Conservation (phyloP, 257 asterid species). For the Solanum boliviense region DNA sequence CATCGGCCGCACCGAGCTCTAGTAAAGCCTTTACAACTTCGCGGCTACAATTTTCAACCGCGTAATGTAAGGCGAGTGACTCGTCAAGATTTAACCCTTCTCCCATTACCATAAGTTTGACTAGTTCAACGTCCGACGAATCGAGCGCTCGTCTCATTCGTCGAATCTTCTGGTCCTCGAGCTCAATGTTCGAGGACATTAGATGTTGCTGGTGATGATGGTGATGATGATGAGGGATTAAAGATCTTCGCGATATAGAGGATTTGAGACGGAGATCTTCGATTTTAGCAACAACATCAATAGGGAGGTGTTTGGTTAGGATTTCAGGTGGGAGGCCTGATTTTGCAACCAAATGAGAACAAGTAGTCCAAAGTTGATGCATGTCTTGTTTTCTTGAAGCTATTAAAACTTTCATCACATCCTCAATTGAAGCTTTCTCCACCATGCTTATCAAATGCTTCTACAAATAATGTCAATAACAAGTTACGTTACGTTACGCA, state of each 20-base stretch:
- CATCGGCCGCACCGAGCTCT: conserved; percentile 93
- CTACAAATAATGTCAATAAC: conserved; percentile 21
- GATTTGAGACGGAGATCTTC: conserved; percentile 85
- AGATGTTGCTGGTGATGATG: conserved; percentile 38
- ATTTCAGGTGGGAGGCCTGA: conserved; percentile 87
- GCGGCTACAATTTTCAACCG: conserved; percentile 72
- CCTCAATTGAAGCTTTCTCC: conserved; percentile 86
- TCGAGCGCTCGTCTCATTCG: conserved; percentile 92
- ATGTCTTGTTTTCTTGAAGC: conserved; percentile 90
- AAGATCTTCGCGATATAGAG: conserved; percentile 47
- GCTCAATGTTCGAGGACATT: conserved; percentile 32
- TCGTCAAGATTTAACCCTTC: conserved; percentile 87
- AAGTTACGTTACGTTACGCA: not conserved
- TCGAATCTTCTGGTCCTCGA: conserved; percentile 83
- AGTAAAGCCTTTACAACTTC: conserved; percentile 84
- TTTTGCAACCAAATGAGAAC: conserved; percentile 79
- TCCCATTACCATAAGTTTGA: conserved; percentile 97
- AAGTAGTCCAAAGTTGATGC: conserved; percentile 80
- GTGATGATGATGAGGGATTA: conserved; percentile 43
- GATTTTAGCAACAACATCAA: conserved; percentile 71
- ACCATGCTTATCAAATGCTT: conserved; percentile 75
- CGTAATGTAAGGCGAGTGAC: conserved; percentile 75
- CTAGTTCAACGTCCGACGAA: conserved; percentile 86
- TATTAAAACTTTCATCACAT: conserved; percentile 76
- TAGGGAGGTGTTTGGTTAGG: conserved; percentile 68